Evolutionary conservation across 2,329 filamentous ascomycete species (phyloP), one percentile per base, ranked within the genome.

Genomic region (Colletotrichum gloeosporioides): DNA sequence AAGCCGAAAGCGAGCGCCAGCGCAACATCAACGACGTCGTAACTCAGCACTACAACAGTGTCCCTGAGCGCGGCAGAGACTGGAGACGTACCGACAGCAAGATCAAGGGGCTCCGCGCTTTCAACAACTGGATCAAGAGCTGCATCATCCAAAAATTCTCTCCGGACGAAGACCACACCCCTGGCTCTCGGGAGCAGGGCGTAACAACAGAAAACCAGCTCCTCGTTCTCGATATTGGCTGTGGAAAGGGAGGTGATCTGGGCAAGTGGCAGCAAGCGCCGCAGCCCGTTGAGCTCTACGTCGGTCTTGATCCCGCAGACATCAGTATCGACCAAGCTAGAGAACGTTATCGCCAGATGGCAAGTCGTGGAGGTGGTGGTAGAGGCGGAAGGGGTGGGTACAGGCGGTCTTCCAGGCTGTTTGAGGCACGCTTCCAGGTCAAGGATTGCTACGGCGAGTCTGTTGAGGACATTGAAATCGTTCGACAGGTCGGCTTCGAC

Each of bases 71-170:
- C 34, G 97, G 97, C 15, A 92, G 96, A 70, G 96, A 98, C 82
- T 99, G 97, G 96, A 92, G 97, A 66, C 95, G 94, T 83, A 98
- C 95, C 8, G 96, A 98, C 81, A 98, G 95, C 84, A 94, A 95
- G 81, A 99, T 99, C 88, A 98, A 98, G 86, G 97, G 97, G 1
- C 88, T 99, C 69, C 92, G 97, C 69, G 95, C 94, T 79, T 97
- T 98, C 89, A 99, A 99, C 87, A 99, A 99, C 85, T 99, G 97
- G 97, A 92, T 99, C 86, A 99, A 99, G 89, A 98, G 95, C 82
- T 96, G 95, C 66, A 92, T 99, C 80, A 99, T 99, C 79, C 96
- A 99, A 83, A 98, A 98, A 83, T 99, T 98, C 86, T 95, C 95
- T 6, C 94, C 95, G 0, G 93, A 93, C 78, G 94, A 96, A 83